These are phyloP conservation scores for Candida peoriensis DNA, from an alignment of 805 yeast species.

Conservation along the genomic window DNA sequence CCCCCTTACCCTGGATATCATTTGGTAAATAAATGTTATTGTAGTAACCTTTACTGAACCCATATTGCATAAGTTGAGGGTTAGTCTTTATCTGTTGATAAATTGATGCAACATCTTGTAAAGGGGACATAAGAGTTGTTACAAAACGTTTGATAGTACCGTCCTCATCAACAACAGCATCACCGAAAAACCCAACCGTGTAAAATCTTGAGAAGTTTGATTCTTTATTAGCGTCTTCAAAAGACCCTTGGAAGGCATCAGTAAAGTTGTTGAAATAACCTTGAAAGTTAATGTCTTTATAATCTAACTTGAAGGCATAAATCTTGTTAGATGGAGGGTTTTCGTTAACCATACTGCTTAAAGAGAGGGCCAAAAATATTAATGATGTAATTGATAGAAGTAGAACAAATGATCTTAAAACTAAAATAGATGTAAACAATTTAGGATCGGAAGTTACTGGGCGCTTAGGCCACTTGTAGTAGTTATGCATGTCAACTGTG, in stretches of 20 bases:
- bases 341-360: not conserved
- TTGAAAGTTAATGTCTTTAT: not conserved
- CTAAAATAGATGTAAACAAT: too few relatives aligned
- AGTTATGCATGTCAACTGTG: too few relatives aligned
- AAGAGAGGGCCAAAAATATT: conserved; percentile 1
- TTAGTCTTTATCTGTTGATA: conserved; percentile 1
- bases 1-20: not conserved
- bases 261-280: not conserved
- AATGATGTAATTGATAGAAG: not conserved
- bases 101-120: too few relatives aligned
- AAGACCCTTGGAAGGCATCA: not conserved
- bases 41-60: not conserved
- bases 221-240: not conserved
- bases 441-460: too few relatives aligned
- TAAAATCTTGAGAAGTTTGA: conserved; percentile 1
- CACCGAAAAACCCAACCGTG: conserved; percentile 3
- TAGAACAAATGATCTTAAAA: too few relatives aligned
- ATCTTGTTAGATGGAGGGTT: not conserved
- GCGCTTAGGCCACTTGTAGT: too few relatives aligned
- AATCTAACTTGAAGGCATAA: conserved; percentile 1
- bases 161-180: not conserved
- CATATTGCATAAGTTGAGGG: not conserved
- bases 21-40: not conserved
- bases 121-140: too few relatives aligned
- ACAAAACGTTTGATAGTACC: too few relatives aligned